Percentiles rank a stretch among this genome's conserved stretches.
Evolutionary conservation across 2,329 filamentous ascomycete genomes (phyloP).

Genomic region (Curvularia sp.): DNA sequence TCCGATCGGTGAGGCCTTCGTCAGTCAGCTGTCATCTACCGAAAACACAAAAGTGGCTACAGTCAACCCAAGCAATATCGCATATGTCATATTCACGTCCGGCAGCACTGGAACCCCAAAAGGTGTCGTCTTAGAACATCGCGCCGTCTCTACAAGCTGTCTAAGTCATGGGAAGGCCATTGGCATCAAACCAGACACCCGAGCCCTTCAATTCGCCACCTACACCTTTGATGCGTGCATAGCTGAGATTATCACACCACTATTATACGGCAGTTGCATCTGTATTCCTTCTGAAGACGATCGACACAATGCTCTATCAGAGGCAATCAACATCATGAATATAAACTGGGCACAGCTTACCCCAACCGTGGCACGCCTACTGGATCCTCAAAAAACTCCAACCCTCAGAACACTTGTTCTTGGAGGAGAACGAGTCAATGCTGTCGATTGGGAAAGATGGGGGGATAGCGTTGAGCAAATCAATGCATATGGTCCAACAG

Average conservation of each 20-base stretch:
- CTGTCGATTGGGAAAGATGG: neutral
- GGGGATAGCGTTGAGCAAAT: neutral
- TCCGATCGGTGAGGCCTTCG: neutral
- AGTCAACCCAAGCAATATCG: neutral
- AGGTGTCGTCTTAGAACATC: conserved; percentile 67
- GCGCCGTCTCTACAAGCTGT: conserved; percentile 50
- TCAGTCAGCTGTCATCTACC: neutral
- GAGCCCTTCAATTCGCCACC: conserved; percentile 30
- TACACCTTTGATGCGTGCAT: conserved; percentile 57
- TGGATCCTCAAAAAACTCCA: neutral
- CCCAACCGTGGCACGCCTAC: neutral
- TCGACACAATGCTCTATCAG: neutral
- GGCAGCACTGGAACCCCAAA: conserved; percentile 54
- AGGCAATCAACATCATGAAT: neutral
- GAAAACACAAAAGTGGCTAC: no score
- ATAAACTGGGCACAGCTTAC: conserved; percentile 4
- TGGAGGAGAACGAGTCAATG: conserved; percentile 8
- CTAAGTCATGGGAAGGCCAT: neutral
- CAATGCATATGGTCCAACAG: conserved; percentile 13
- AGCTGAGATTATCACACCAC: conserved; percentile 61
- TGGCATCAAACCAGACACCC: neutral
- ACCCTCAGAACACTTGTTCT: neutral
- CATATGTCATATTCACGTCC: conserved; percentile 65
- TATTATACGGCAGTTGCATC: conserved; percentile 62
- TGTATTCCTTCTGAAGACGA: conserved; percentile 6